Evolutionary conservation across 305 asterid genomes (phyloP).

Genomic region (Vinca major): DNA sequence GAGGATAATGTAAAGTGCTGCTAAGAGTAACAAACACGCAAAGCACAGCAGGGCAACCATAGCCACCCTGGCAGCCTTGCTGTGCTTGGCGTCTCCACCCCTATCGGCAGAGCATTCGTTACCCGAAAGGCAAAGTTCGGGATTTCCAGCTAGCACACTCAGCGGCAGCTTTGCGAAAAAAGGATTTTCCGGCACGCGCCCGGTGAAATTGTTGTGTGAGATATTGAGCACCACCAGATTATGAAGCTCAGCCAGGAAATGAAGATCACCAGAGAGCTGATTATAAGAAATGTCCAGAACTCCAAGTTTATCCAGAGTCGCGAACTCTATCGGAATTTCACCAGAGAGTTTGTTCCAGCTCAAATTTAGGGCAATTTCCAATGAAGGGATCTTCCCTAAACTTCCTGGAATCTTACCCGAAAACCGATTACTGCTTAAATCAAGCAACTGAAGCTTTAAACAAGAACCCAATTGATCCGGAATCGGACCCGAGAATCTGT

Average conservation of each 20-base stretch:
- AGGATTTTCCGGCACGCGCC: slow-evolving; percentile 66
- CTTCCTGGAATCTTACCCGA: slow-evolving; percentile 62
- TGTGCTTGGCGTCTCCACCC: slow-evolving; percentile 24
- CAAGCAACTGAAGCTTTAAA: slow-evolving; percentile 66
- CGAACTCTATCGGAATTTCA: slow-evolving; percentile 57
- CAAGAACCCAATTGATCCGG: slow-evolving; percentile 65
- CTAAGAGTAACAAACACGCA: slow-evolving; percentile 47
- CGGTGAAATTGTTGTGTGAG: slow-evolving; percentile 69
- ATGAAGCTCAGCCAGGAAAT: slow-evolving; percentile 47
- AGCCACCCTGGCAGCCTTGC: slow-evolving; percentile 59
- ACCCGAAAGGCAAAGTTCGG: slow-evolving; percentile 48
- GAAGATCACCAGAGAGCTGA: slow-evolving; percentile 72
- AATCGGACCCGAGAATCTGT: slow-evolving; percentile 54
- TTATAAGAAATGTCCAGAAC: slow-evolving; percentile 75
- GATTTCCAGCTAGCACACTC: slow-evolving; percentile 54
- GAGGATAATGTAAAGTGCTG: slow-evolving; percentile 62
- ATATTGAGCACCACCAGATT: slow-evolving; percentile 75
- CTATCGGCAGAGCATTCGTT: slow-evolving; percentile 37
- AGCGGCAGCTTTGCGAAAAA: slow-evolving; percentile 72
- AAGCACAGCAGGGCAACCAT: slow-evolving; percentile 69
- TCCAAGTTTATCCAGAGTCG: slow-evolving; percentile 59
- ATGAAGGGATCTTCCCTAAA: slow-evolving; percentile 61
- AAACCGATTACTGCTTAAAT: slow-evolving; percentile 62
- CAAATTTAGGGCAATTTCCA: slow-evolving; percentile 70
- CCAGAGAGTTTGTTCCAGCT: slow-evolving; percentile 73